phyloP scores from a whole-genome alignment of 495 filamentous ascomycete genomes.

The Annulohypoxylon stygium region DNA sequence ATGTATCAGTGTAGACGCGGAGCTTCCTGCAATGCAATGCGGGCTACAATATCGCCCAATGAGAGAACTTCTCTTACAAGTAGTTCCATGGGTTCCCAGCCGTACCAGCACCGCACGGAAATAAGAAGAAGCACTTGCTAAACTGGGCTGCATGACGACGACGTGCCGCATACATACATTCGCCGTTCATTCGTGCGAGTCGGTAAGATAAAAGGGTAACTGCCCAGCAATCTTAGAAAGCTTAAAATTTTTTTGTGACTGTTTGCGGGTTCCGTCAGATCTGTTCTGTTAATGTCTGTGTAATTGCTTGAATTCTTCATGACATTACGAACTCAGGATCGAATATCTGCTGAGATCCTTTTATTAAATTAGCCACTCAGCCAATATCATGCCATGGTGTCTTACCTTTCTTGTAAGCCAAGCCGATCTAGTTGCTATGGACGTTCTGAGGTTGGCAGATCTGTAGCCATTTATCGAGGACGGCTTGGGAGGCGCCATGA shows the following conservation, averaged over 20 bases:
- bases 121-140: slow-evolving; percentile 25
- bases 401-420: slow-evolving; percentile 14
- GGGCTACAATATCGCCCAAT: slow-evolving; percentile 15
- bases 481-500: slow-evolving; percentile 6
- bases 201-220: slow-evolving; percentile 38
- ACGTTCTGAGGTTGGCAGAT: slow-evolving; percentile 16
- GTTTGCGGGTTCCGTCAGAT: background rate
- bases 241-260: slow-evolving; percentile 1
- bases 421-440: slow-evolving; percentile 5
- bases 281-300: background rate
- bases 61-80: background rate
- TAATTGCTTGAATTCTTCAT: background rate
- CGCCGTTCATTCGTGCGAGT: slow-evolving; percentile 8
- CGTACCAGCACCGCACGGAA: slow-evolving; percentile 12
- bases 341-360: background rate
- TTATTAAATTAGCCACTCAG: slow-evolving; percentile 1
- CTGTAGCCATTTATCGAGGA: background rate
- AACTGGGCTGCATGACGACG: slow-evolving; percentile 25
- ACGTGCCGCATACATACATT: slow-evolving; percentile 12
- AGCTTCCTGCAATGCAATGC: slow-evolving; percentile 24
- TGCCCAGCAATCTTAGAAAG: slow-evolving; percentile 15
- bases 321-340: background rate
- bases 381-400: slow-evolving; percentile 8
- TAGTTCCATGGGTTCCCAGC: slow-evolving; percentile 4
- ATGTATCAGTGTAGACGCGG: slow-evolving; percentile 26